Evolutionary conservation across 2,329 filamentous ascomycete species (phyloP).

Genomic region (Aureobasidium sp.): DNA sequence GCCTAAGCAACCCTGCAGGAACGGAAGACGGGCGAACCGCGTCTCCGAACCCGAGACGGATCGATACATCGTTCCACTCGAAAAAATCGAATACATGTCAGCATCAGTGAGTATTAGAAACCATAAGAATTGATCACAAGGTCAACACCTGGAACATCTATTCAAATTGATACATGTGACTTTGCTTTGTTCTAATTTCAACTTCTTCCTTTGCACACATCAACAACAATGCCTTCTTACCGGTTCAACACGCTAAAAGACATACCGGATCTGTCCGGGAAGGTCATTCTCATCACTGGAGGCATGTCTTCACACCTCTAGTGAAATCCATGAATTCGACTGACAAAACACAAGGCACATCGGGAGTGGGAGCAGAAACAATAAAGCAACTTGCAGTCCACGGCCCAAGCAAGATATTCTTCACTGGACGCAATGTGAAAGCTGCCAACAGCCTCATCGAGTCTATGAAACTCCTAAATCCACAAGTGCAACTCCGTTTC

Average conservation of each 20-base stretch:
- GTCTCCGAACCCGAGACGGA: not conserved
- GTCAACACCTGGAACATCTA: not conserved
- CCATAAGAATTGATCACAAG: not conserved
- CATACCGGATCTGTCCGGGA: constrained; percentile 24
- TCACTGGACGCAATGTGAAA: constrained; percentile 43
- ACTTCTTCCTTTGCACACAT: not conserved
- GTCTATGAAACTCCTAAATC: constrained; percentile 28
- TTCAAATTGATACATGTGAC: not conserved
- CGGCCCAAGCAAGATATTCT: constrained; percentile 44
- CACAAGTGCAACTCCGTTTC: constrained; percentile 35
- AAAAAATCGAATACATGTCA: not conserved
- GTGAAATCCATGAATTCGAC: not conserved
- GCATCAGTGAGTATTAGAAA: not conserved
- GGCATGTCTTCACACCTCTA: not conserved
- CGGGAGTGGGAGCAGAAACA: constrained; percentile 41
- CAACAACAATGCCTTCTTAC: not conserved
- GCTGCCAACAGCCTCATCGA: constrained; percentile 38
- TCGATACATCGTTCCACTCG: not conserved
- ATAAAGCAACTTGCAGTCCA: constrained; percentile 39
- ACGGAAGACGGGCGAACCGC: constrained; percentile 5
- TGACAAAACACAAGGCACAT: constrained; percentile 32
- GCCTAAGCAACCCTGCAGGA: constrained; percentile 11
- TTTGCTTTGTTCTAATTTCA: not conserved
- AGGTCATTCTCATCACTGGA: constrained; percentile 25
- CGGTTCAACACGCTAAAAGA: constrained; percentile 22